Percentiles rank a stretch among this genome's conserved stretches.
phyloP scores from a whole-genome alignment of 2,329 filamentous ascomycete genomes.

The Falciphora oryzae region DNA sequence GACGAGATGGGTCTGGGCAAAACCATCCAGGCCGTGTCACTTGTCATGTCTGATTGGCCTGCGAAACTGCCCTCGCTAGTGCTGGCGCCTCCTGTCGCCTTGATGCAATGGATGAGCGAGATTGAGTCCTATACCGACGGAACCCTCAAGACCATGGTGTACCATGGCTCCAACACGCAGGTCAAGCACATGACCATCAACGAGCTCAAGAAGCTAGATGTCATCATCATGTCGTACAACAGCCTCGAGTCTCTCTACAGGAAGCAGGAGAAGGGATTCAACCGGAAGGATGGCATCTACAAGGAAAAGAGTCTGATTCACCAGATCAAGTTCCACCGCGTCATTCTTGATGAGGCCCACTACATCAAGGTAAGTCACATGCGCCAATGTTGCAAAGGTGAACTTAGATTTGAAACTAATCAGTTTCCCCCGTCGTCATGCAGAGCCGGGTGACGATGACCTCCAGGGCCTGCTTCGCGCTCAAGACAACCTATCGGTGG shows the following conservation, averaged over 20 bases:
- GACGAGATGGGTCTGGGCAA: conserved; percentile 99
- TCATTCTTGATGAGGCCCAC: conserved; percentile 82
- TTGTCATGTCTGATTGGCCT: conserved; percentile 97
- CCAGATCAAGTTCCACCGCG: conserved; percentile 77
- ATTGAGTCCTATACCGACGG: conserved; percentile 79
- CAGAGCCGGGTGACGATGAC: conserved; percentile 76
- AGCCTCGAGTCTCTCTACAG: conserved; percentile 86
- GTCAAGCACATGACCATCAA: conserved; percentile 69
- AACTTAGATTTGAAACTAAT: background rate
- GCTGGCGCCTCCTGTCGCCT: conserved; percentile 82
- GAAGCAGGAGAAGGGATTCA: conserved; percentile 88
- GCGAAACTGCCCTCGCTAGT: conserved; percentile 78
- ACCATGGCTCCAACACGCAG: conserved; percentile 80
- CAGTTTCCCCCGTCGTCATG: background rate
- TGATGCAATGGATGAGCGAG: conserved; percentile 92
- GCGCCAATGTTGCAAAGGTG: background rate
- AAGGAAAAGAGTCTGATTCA: conserved; percentile 81
- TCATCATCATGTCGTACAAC: conserved; percentile 97
- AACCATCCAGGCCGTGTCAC: conserved; percentile 94
- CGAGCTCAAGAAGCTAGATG: conserved; percentile 76
- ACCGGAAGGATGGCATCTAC: conserved; percentile 69
- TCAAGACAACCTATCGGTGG: conserved; percentile 87
- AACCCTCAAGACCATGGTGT: conserved; percentile 83
- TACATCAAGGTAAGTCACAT: conserved; percentile 70
- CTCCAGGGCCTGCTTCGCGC: conserved; percentile 88